Evolutionary conservation across 208 protist species (phyloP).

Genomic region (Trypanosoma scelopori): DNA sequence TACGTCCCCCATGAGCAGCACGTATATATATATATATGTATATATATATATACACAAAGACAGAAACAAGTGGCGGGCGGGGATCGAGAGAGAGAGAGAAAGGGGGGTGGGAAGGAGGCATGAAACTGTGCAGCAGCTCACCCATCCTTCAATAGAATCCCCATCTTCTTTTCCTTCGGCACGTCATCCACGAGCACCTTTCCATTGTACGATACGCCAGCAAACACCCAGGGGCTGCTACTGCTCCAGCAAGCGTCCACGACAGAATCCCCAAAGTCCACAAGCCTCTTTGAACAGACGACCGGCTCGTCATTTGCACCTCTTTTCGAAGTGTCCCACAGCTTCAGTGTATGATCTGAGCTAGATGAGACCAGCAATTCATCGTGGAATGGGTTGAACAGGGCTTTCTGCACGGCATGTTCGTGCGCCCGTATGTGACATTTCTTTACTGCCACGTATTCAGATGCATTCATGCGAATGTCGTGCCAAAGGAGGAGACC

Average conservation of each 20-base stretch:
- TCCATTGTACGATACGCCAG: conserved; percentile 83
- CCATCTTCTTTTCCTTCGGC: conserved; percentile 82
- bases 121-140: conserved; percentile 18
- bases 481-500: conserved; percentile 75
- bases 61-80: not conserved
- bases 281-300: conserved; percentile 46
- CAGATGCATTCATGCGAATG: conserved; percentile 36
- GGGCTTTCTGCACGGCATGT: conserved; percentile 54
- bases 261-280: conserved; percentile 80
- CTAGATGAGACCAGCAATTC: conserved; percentile 73
- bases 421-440: conserved; percentile 58
- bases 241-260: conserved; percentile 77
- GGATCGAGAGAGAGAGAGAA: not conserved
- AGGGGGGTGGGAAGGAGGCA: not conserved
- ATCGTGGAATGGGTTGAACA: conserved; percentile 86
- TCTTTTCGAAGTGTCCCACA: conserved; percentile 66
- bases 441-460: conserved; percentile 8
- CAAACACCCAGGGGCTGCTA: conserved; percentile 82
- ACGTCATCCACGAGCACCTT: conserved; percentile 82
- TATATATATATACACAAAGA: too few relatives aligned
- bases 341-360: conserved; percentile 72
- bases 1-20: not conserved
- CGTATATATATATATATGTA: too few relatives aligned
- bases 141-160: conserved; percentile 71
- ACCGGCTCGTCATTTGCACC: conserved; percentile 18